Evolutionary conservation across 148 eudicot genomes (phyloP).

Genomic region (Camellia granthamiana): DNA sequence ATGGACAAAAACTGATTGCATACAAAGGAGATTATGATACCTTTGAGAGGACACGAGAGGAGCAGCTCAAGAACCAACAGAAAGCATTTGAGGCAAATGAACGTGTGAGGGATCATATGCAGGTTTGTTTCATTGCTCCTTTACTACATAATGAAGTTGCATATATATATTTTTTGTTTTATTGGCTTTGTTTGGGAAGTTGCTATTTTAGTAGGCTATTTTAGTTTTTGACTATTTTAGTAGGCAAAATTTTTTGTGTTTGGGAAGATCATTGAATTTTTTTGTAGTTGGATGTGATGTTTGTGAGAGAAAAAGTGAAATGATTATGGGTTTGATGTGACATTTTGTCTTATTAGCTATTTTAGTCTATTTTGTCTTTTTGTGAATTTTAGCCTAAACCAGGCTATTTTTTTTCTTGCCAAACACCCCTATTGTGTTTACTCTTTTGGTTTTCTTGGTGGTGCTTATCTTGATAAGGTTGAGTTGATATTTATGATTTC

Average conservation of each 20-base stretch:
- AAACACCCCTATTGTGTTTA: not conserved
- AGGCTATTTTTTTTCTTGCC: no score
- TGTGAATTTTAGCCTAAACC: no score
- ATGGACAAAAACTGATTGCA: slow-evolving; percentile 67
- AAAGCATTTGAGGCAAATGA: slow-evolving; percentile 96
- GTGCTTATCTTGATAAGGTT: slow-evolving; percentile 5
- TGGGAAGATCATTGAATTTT: no score
- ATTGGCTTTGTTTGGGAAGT: no score
- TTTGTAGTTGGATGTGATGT: no score
- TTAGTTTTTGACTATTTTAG: no score
- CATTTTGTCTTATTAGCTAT: no score
- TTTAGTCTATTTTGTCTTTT: no score
- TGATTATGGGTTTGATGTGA: no score
- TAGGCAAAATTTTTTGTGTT: no score
- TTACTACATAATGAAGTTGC: not conserved
- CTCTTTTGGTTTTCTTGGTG: not conserved
- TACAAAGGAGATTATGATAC: slow-evolving; percentile 88
- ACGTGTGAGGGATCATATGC: slow-evolving; percentile 92
- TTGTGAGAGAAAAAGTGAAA: no score
- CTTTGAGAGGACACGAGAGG: slow-evolving; percentile 95
- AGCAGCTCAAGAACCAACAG: slow-evolving; percentile 77
- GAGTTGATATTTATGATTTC: not conserved
- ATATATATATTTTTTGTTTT: not conserved
- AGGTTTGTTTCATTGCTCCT: slow-evolving; percentile 45
- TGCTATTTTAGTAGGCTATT: no score